phyloP scores from a whole-genome alignment of 2,329 filamentous ascomycete genomes.

The Hypoxylon sp. region DNA sequence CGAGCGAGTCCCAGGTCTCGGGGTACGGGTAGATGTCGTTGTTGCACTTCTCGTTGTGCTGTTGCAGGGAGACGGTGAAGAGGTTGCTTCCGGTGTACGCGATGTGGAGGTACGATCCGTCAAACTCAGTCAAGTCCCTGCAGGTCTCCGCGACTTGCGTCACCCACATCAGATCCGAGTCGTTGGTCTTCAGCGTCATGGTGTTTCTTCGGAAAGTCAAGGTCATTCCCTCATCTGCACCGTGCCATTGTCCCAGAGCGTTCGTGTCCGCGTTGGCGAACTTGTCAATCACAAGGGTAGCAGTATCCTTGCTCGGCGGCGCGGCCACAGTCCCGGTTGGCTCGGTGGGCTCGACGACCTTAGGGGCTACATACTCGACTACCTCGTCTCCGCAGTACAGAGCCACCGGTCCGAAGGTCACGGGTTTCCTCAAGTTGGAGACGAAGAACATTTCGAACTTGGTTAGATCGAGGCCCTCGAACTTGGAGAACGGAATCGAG shows the following conservation, averaged over 20 bases:
- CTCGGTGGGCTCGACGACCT: slow-evolving; percentile 58
- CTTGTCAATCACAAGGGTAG: slow-evolving; percentile 71
- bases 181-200: slow-evolving; percentile 70
- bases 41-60: slow-evolving; percentile 75
- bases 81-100: slow-evolving; percentile 73
- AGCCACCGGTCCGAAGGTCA: slow-evolving; percentile 70
- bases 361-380: slow-evolving; percentile 64
- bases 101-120: slow-evolving; percentile 74
- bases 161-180: slow-evolving; percentile 74
- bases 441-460: slow-evolving; percentile 69
- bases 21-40: slow-evolving; percentile 71
- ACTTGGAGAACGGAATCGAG: slow-evolving; percentile 69
- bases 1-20: slow-evolving; percentile 77
- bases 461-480: slow-evolving; percentile 63
- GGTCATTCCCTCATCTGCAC: slow-evolving; percentile 72
- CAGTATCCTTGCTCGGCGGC: slow-evolving; percentile 62
- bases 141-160: slow-evolving; percentile 71
- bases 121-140: slow-evolving; percentile 68
- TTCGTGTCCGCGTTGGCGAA: slow-evolving; percentile 70
- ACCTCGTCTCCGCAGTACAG: slow-evolving; percentile 70
- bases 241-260: slow-evolving; percentile 75
- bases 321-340: slow-evolving; percentile 66
- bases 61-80: slow-evolving; percentile 76
- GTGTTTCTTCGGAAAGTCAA: slow-evolving; percentile 66
- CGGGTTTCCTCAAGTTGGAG: slow-evolving; percentile 60